phyloP scores from a whole-genome alignment of 306 rosid species.

The Glycine latifolia region DNA sequence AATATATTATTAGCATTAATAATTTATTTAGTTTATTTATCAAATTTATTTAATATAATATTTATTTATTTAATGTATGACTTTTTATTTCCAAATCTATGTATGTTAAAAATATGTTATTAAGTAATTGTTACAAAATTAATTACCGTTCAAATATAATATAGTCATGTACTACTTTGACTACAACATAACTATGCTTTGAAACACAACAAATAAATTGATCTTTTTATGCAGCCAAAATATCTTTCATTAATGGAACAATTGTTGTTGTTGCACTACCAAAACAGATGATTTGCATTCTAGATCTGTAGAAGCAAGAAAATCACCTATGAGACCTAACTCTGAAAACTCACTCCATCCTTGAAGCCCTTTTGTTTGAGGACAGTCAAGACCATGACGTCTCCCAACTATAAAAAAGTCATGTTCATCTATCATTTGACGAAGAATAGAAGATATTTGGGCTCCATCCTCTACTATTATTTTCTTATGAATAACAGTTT shows the following conservation, averaged over 20 bases:
- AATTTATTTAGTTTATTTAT: no score
- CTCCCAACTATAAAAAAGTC: slow-evolving; percentile 70
- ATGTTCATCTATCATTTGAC: slow-evolving; percentile 42
- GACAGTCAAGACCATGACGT: slow-evolving; percentile 40
- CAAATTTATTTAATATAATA: no score
- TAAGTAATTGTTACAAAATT: no score
- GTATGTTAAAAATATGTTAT: no score
- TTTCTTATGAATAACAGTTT: slow-evolving; percentile 21
- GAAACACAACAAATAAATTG: neutral
- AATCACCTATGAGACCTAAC: slow-evolving; percentile 67
- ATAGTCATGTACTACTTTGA: neutral
- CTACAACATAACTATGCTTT: neutral
- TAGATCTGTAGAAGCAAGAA: slow-evolving; percentile 64
- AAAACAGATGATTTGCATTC: slow-evolving; percentile 54
- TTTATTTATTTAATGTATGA: no score
- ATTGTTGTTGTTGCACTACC: slow-evolving; percentile 55
- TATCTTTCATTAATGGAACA: neutral
- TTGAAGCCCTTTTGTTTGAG: slow-evolving; percentile 54
- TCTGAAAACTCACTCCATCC: slow-evolving; percentile 75
- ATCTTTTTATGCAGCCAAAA: neutral
- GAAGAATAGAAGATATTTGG: slow-evolving; percentile 42
- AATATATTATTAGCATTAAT: no score
- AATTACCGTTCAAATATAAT: no score
- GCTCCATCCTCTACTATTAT: slow-evolving; percentile 36
- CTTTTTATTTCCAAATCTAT: no score